These are phyloP conservation scores for Hevea brasiliensis DNA, from an alignment of 345 rosid species.

Conservation along the genomic window DNA sequence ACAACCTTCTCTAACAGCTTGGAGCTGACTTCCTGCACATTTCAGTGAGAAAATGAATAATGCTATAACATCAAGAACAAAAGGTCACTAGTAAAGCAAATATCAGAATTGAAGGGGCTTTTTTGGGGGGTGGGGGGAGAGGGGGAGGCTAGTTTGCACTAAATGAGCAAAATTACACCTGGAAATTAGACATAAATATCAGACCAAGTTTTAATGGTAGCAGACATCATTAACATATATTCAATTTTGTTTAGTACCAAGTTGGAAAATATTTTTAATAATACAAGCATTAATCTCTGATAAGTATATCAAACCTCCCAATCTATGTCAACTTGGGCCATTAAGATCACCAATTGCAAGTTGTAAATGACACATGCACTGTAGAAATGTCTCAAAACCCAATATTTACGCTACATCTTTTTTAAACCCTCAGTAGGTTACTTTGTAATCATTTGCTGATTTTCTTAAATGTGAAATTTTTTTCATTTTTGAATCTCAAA, in stretches of 20 bases:
- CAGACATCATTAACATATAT: background rate
- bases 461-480: background rate
- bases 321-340: background rate
- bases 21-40: conserved; percentile 85
- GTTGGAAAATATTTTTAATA: background rate
- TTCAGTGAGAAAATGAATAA: conserved; percentile 12
- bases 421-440: background rate
- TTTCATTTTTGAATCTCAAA: background rate
- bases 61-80: conserved; percentile 2
- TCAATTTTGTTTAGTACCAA: background rate
- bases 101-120: background rate
- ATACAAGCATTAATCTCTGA: background rate
- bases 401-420: background rate
- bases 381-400: background rate
- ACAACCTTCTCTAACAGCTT: conserved; percentile 72
- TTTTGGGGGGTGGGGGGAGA: background rate
- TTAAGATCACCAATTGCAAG: background rate
- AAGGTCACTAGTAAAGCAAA: background rate
- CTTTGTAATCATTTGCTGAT: background rate
- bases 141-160: background rate
- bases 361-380: background rate
- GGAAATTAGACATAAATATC: background rate
- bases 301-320: background rate
- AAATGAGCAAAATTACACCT: background rate
- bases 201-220: background rate